These are phyloP conservation scores for Candida sanyaensis DNA, from an alignment of 1,139 yeast species.

Conservation along the genomic window DNA sequence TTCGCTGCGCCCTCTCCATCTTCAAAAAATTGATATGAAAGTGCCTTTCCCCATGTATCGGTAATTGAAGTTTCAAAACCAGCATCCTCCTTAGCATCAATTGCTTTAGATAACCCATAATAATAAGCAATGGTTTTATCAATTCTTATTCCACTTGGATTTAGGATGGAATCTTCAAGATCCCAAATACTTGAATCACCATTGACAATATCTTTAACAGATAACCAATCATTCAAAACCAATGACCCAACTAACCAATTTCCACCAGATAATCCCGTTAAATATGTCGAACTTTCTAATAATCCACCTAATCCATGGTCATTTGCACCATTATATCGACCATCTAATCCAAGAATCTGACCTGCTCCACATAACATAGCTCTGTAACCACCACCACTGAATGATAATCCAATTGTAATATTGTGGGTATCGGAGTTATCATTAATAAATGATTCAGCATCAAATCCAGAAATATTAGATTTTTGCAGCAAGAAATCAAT, in stretches of 20 bases:
- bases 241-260: constrained; percentile 45
- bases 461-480: constrained; percentile 37
- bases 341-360: constrained; percentile 37
- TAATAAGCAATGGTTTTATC: constrained; percentile 37
- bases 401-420: constrained; percentile 43
- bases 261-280: constrained; percentile 48
- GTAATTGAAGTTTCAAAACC: constrained; percentile 42
- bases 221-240: constrained; percentile 40
- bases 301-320: constrained; percentile 40
- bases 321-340: constrained; percentile 27
- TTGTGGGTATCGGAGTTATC: constrained; percentile 27
- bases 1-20: constrained; percentile 27
- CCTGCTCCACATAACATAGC: constrained; percentile 51
- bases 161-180: constrained; percentile 40
- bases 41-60: constrained; percentile 48
- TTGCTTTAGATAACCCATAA: constrained; percentile 25
- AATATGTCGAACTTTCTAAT: constrained; percentile 39
- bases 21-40: constrained; percentile 14
- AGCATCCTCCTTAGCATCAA: constrained; percentile 34
- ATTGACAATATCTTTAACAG: constrained; percentile 34
- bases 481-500: constrained; percentile 29
- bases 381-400: constrained; percentile 50
- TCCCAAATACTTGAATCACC: constrained; percentile 36
- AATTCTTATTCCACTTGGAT: constrained; percentile 33
- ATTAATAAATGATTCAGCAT: constrained; percentile 32